Conservation (phyloP, 352 stramenopile species). For the Phytopythium kandeliae region DNA sequence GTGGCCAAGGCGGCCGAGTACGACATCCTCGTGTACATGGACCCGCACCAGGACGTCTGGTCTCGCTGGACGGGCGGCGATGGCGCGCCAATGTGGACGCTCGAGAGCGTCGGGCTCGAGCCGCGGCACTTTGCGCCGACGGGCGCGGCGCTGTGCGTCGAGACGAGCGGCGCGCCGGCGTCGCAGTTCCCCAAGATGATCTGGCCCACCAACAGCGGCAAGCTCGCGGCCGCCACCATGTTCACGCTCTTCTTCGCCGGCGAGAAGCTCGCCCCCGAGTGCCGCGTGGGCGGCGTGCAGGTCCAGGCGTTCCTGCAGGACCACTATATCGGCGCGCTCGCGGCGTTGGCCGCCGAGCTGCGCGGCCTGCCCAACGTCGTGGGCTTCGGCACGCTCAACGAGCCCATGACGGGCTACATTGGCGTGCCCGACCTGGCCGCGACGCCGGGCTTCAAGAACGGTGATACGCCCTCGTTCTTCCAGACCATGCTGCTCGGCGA, state of each 20-base stretch:
- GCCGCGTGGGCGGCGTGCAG: constrained; percentile 24
- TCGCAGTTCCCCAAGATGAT: constrained; percentile 44
- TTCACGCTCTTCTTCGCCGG: constrained; percentile 60
- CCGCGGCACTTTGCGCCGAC: constrained; percentile 25
- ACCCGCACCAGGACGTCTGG: constrained; percentile 87
- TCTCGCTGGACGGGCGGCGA: constrained; percentile 78
- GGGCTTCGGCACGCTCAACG: constrained; percentile 56
- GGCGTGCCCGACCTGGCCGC: constrained; percentile 16
- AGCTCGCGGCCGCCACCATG: constrained; percentile 45
- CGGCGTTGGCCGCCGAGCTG: constrained; percentile 27
- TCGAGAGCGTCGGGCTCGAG: constrained; percentile 61
- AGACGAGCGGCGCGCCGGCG: constrained; percentile 10
- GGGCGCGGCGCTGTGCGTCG: constrained; percentile 22
- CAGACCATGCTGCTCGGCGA: constrained; percentile 24
- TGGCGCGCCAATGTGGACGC: constrained; percentile 77
- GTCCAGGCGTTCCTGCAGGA: constrained; percentile 46
- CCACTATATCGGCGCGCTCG: constrained; percentile 35
- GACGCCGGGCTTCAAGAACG: constrained; percentile 16
- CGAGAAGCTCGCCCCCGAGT: constrained; percentile 33
- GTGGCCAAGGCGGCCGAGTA: constrained; percentile 44
- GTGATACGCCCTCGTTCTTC: constrained; percentile 14
- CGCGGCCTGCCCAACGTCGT: constrained; percentile 36
- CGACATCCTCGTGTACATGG: constrained; percentile 68
- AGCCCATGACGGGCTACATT: constrained; percentile 28
- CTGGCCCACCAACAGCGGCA: constrained; percentile 50